Evolutionary conservation across 2,329 filamentous ascomycete genomes (phyloP), one percentile per base, ranked within the genome.

Genomic region (Tolypocladium cylindrosporum): DNA sequence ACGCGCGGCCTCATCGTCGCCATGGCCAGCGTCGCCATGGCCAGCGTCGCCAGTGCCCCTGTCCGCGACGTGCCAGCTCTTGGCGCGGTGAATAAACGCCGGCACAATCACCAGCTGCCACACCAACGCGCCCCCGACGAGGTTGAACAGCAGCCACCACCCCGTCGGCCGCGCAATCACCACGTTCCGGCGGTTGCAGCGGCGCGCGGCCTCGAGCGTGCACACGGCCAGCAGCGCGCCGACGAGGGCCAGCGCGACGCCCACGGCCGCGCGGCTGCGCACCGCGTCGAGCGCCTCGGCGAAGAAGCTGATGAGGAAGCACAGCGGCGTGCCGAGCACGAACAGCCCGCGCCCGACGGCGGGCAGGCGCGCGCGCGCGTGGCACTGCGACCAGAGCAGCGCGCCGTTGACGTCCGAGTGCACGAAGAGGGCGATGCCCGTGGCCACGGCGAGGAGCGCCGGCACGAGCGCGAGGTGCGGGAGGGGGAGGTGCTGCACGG

Each of bases 371-470:
- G 77, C 68, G 59, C 69, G 75, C 2, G 79, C 71, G 65, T 80
- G 75, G 68, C 79, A 82, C 63, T 81, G 79, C 50, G 78, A 80
- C 70, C 76, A 81, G 59, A 82, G 77, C 61, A 80, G 70, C 21
- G 77, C 74, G 57, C 76, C 70, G 71, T 81, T 79, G 67, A 80
- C 73, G 68, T 81, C 78, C 48, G 74, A 74, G 67, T 78, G 73
- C 37, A 71, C 58, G 61, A 79, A 76, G 63, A 82, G 74, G 34
- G 69, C 63, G 61, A 69, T 57, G 36, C 69, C 68, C 4, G 78
- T 79, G 45, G 71, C 65, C 58, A 75, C 50, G 62, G 78, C 72
- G 56, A 82, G 72, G 37, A 80, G 65, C 54, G 79, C 69, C 11
- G 80, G 75, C 2, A 77, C 66, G 50, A 83, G 74, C n/a, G 79